These are phyloP conservation scores for Melanopsichium pennsylvanicum DNA, from an alignment of 1,284 basidiomycete species.

Conservation along the genomic window DNA sequence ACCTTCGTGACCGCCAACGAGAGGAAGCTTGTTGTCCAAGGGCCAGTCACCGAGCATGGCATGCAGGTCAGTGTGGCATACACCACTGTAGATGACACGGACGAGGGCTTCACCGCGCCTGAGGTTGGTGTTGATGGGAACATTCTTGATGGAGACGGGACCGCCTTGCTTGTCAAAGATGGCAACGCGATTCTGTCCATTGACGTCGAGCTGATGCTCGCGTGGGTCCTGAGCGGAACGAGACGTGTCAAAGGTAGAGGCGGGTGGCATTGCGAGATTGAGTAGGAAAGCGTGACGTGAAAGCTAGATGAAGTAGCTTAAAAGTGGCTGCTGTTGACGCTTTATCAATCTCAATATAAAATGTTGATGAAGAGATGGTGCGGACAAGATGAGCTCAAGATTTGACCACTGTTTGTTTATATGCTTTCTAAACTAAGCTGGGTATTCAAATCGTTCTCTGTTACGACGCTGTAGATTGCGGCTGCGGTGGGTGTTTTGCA, in stretches of 20 bases:
- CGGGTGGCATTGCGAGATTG: constrained; percentile 32
- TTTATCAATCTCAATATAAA: too few relatives aligned
- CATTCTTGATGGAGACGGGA: constrained; percentile 40
- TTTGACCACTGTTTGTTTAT: too few relatives aligned
- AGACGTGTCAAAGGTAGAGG: constrained; percentile 25
- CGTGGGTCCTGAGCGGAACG: constrained; percentile 36
- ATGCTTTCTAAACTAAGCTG: too few relatives aligned
- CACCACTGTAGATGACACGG: constrained; percentile 70
- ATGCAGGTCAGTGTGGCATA: constrained; percentile 56
- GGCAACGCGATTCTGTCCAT: constrained; percentile 43
- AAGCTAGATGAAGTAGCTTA: too few relatives aligned
- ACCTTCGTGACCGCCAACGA: constrained; percentile 85
- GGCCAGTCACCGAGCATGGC: constrained; percentile 64
- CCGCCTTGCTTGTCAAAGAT: constrained; percentile 56
- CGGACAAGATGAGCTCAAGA: too few relatives aligned
- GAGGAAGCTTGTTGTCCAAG: constrained; percentile 71
- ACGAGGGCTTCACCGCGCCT: constrained; percentile 81
- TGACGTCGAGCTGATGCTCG: constrained; percentile 47
- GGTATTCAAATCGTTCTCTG: too few relatives aligned
- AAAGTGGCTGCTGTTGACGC: too few relatives aligned
- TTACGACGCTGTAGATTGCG: too few relatives aligned
- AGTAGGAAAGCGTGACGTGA: background rate
- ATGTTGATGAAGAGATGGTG: too few relatives aligned
- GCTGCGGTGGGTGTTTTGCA: too few relatives aligned
- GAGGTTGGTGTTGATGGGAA: constrained; percentile 74